Evolutionary conservation across 1,284 basidiomycete genomes (phyloP), one percentile per base, ranked within the genome.

Genomic region (Boletus semigastroideus): DNA sequence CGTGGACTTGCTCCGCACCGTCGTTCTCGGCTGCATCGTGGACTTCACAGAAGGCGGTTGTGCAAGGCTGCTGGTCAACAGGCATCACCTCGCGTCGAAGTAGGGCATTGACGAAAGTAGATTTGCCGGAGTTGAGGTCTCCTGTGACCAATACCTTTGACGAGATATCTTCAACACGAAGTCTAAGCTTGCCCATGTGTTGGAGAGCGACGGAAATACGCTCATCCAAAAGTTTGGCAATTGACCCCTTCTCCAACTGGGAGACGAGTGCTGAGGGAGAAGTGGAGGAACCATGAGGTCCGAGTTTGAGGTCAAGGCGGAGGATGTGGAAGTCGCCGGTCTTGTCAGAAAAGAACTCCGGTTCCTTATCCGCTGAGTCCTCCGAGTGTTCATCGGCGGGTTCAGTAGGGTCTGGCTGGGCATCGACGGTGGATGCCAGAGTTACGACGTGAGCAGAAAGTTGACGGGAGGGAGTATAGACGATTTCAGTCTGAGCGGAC

Each of bases 121-220:
- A 98, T 74, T 99, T 99, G 64, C 97, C 97, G 30, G 97, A 92
- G 68, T 99, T 99, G 54, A 99, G 80, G 70, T 99, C 97, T 59
- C 97, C 97, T n/a, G 97, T 99, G 55, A 99, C 93, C 56, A 99
- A 84, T 42, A 99, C 95, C 68, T 98, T 94, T 61, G 93, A 96
- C 13, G 93, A 92, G 3, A 86, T 94, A 70, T 98, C 96, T 66
- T 90, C 79, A 19, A 99, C 87, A 43, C 97, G 90, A 51, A 83
- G 78, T 46, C 88, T 86, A 55, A 99, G 86, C 61, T 90, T 90
- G 58, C 89, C 82, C 52, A 99, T 83, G 66, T 99, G 95, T 13
- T 79, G 78, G 46, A 92, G 72, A 8, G 94, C 84, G 22, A 84
- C 74, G n/a, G 77, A 75, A 64, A 99, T 84, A 30, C 94, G 85